These are phyloP conservation scores for Acer yangbiense DNA, from an alignment of 345 rosid species.

Conservation along the genomic window DNA sequence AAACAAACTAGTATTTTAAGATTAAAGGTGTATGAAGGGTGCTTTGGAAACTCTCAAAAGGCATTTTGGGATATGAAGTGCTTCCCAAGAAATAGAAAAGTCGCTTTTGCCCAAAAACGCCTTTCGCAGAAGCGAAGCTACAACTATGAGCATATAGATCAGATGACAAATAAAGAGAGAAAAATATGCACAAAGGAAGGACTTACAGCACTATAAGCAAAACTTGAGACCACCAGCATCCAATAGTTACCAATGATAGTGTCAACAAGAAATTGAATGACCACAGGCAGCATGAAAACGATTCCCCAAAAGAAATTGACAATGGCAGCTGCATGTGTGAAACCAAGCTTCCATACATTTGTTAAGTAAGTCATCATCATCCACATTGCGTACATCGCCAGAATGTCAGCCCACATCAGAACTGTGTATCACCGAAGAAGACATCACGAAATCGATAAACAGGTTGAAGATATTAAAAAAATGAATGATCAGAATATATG, in stretches of 20 bases:
- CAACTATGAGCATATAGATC: background rate
- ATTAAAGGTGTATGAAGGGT: no score
- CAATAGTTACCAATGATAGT: constrained; percentile 20
- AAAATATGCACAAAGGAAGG: background rate
- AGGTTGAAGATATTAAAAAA: background rate
- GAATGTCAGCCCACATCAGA: constrained; percentile 17
- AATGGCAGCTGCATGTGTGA: constrained; percentile 24
- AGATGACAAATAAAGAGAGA: no score
- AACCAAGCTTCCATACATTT: constrained; percentile 23
- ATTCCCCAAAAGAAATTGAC: constrained; percentile 22
- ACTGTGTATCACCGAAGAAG: background rate
- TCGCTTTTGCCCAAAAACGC: background rate
- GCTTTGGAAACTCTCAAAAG: no score
- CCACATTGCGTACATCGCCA: constrained; percentile 16
- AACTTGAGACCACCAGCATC: constrained; percentile 17
- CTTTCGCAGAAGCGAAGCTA: no score
- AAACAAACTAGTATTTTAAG: no score
- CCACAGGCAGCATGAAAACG: constrained; percentile 12
- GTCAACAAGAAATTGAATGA: constrained; percentile 14
- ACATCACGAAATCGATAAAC: background rate
- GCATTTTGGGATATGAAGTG: background rate
- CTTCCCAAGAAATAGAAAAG: background rate
- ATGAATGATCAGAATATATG: background rate
- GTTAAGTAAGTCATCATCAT: constrained; percentile 28
- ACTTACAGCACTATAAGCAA: constrained; percentile 18